phyloP scores from a whole-genome alignment of 257 asterid genomes.

The Solanum dulcamara region DNA sequence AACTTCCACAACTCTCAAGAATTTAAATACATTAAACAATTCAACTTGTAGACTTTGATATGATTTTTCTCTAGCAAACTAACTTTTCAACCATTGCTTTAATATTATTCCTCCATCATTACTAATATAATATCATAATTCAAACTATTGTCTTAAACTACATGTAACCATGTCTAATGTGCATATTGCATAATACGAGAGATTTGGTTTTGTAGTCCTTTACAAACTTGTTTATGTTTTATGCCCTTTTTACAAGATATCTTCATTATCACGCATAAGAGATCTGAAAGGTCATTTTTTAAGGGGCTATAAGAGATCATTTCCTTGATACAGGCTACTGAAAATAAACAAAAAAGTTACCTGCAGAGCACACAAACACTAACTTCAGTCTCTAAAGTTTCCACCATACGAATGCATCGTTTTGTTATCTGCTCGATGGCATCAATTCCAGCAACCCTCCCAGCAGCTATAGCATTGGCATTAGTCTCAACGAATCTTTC shows the following conservation, averaged over 20 bases:
- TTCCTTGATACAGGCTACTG: neutral
- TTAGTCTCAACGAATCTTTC: constrained; percentile 42
- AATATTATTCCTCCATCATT: neutral
- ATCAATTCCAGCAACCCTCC: constrained; percentile 71
- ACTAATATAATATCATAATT: neutral
- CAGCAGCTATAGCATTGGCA: constrained; percentile 87
- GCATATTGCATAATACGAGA: neutral
- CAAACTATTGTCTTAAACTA: neutral
- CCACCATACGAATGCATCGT: constrained; percentile 70
- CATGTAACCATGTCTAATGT: neutral
- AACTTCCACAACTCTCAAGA: neutral
- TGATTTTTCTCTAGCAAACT: neutral
- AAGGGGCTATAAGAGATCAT: neutral
- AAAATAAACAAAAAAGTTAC: constrained; percentile 16
- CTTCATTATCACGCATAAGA: neutral
- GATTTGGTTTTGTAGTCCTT: neutral
- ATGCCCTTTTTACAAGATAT: neutral
- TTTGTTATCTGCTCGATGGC: constrained; percentile 60
- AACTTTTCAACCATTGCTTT: neutral
- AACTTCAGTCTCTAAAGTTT: constrained; percentile 33
- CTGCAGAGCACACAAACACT: constrained; percentile 92
- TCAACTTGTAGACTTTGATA: neutral
- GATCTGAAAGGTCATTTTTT: neutral
- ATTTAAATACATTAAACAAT: neutral
- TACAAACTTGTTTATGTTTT: neutral